phyloP scores from a whole-genome alignment of 345 rosid species.

The Capsella bursapastoris region DNA sequence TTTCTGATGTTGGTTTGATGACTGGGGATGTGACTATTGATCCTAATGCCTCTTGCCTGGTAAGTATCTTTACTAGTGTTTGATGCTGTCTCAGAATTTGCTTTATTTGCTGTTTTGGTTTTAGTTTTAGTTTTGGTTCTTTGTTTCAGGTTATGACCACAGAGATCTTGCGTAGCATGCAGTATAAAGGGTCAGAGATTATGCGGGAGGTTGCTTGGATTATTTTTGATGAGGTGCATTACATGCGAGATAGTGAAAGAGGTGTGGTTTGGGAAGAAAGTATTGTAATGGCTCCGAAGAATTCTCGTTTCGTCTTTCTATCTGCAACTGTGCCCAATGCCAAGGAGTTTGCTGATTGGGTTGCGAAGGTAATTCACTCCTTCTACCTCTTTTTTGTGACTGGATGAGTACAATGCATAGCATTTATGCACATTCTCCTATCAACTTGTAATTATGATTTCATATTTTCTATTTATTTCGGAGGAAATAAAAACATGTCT shows the following conservation, averaged over 20 bases:
- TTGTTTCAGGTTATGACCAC: slow-evolving; percentile 93
- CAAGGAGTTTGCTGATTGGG: slow-evolving; percentile 99
- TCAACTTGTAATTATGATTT: slow-evolving; percentile 2
- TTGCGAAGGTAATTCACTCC: slow-evolving; percentile 74
- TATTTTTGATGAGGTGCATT: slow-evolving; percentile 97
- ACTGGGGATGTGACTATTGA: slow-evolving; percentile 98
- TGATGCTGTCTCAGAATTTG: neutral
- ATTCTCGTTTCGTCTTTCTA: slow-evolving; percentile 88
- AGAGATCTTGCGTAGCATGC: slow-evolving; percentile 99
- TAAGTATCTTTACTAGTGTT: slow-evolving; percentile 37
- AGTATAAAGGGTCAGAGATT: slow-evolving; percentile 91
- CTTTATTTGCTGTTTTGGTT: slow-evolving; percentile 26
- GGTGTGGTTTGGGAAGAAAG: slow-evolving; percentile 99
- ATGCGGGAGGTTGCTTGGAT: slow-evolving; percentile 98
- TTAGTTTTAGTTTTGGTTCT: slow-evolving; percentile 41
- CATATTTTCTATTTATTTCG: neutral
- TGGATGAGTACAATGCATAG: neutral
- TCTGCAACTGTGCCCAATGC: slow-evolving; percentile 99
- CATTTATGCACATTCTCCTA: neutral
- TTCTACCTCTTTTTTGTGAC: neutral
- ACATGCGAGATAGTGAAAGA: slow-evolving; percentile 98
- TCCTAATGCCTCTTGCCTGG: slow-evolving; percentile 95
- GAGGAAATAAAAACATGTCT: neutral
- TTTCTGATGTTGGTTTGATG: slow-evolving; percentile 98
- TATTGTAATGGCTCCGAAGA: slow-evolving; percentile 98